Conservation (phyloP, 257 asterid species). For the Solanum virginianum region DNA sequence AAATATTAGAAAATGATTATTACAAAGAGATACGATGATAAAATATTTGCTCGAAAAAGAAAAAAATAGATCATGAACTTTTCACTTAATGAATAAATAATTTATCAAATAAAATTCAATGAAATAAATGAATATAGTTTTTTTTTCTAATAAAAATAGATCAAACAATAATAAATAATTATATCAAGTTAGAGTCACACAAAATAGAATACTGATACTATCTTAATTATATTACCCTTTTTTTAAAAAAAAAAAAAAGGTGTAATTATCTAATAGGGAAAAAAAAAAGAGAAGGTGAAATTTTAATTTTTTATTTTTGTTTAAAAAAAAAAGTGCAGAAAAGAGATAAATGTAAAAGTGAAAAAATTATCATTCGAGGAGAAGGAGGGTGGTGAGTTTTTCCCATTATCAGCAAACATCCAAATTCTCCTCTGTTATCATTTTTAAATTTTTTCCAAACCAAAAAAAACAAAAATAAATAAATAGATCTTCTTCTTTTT, state of each 20-base stretch:
- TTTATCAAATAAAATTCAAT: background rate
- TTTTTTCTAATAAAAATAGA: background rate
- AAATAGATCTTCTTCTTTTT: too few relatives aligned
- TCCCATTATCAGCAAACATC: background rate
- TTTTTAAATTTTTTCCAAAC: background rate
- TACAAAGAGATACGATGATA: too few relatives aligned
- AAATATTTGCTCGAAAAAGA: background rate
- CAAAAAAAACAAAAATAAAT: too few relatives aligned
- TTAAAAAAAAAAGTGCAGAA: background rate
- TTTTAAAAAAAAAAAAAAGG: rapidly evolving
- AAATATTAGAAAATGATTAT: too few relatives aligned
- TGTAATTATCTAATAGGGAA: background rate
- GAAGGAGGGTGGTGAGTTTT: background rate
- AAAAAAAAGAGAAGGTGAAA: background rate
- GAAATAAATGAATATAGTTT: background rate
- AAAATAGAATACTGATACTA: background rate
- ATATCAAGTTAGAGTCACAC: background rate
- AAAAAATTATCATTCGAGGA: background rate
- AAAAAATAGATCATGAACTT: background rate
- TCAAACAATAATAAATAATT: background rate
- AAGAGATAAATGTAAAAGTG: background rate
- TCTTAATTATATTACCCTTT: background rate
- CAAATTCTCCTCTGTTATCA: background rate
- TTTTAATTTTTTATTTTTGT: too few relatives aligned
- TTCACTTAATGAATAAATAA: background rate